Evolutionary conservation across 805 yeast species (phyloP), one percentile per base, ranked within the genome.

Genomic region (Zygosaccharomyces bailii): DNA sequence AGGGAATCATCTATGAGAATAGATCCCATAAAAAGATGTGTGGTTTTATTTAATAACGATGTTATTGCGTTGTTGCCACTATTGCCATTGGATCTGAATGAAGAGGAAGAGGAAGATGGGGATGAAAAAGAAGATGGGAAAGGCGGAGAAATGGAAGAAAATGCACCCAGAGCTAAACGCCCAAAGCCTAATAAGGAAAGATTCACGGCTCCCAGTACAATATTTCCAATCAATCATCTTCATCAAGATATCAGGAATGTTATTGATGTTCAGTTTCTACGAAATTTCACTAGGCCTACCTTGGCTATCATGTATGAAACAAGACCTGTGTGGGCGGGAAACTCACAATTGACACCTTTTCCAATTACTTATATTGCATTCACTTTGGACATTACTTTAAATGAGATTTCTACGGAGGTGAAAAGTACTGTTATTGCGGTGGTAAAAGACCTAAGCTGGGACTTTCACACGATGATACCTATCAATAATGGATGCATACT

Each of bases 281-380:
- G 80, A 56, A 82, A 82, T 44, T 91, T 87, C 58, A 69, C 84
- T 51, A 93, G 84, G 46, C 95, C 97, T 0, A 90, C 97, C 0
- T 53, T 88, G 16, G 91, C 84, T 0, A 72, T 88, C 4, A 59
- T 88, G 20, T 77, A 69, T 50, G 75, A 80, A 42, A 78, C 79
- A 24, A 68, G 66, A 13, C 71, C 75, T 14, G 79, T 89, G 0
- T 87, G 96, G 96, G 81, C 95, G 0, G 96, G 96, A 0, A 61
- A 55, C 30, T 43, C 51, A 17, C 53, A 55, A 39, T 30, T 55
- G 21, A 48, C 45, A 11, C 48, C 53, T 11, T 43, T 44, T 20
- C 60, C 67, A 3, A 52, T 60, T 7, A 44, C 54, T 25, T 52
- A 55, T 18, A 49, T 53, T 23, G 55, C 56, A 18, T 37, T 62